These are phyloP conservation scores for Dysphania ambrosioides DNA, from an alignment of 148 eudicot genomes.

Conservation along the genomic window DNA sequence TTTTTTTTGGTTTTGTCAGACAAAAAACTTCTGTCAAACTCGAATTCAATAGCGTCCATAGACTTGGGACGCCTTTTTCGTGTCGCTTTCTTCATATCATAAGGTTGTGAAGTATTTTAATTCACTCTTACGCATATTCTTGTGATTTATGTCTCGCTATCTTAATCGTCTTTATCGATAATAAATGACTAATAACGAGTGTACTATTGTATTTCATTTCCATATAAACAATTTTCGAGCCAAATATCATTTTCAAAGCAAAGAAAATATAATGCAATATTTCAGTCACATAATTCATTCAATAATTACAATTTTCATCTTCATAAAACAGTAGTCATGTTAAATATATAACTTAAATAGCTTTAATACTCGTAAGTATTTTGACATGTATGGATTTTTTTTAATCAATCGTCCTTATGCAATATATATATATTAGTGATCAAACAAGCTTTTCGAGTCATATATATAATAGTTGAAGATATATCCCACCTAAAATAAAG, in stretches of 20 bases:
- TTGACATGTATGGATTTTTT: neutral
- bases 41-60: constrained; percentile 22
- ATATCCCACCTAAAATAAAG: constrained; percentile 15
- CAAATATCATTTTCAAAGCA: no score
- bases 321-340: no score
- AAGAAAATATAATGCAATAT: no score
- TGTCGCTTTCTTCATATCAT: constrained; percentile 4
- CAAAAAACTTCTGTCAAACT: constrained; percentile 11
- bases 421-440: neutral
- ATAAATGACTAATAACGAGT: no score
- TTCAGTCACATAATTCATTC: no score
- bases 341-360: no score
- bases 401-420: neutral
- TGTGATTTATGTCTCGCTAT: no score
- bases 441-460: neutral
- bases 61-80: constrained; percentile 21
- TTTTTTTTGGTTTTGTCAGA: neutral
- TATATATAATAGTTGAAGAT: neutral
- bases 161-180: neutral
- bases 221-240: no score
- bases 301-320: no score
- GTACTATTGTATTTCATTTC: no score
- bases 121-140: neutral
- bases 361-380: no score
- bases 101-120: neutral